These are phyloP conservation scores for Schizosaccharomyces cryophilus DNA, from an alignment of 805 yeast species.

Conservation along the genomic window DNA sequence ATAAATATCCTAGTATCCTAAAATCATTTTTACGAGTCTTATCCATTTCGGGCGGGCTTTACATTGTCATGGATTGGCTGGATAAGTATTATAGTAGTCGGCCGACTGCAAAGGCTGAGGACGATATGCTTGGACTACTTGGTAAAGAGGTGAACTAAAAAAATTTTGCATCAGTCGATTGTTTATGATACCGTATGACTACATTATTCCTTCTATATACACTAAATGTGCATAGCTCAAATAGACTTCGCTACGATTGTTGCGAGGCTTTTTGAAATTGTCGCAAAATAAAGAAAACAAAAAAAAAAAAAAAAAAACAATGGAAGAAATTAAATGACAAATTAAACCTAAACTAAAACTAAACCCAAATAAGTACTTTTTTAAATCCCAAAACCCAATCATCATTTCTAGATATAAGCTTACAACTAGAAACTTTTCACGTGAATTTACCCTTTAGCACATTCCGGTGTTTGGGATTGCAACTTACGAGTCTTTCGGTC, in stretches of 20 bases:
- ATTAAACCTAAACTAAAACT: too few relatives aligned
- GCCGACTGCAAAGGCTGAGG: not conserved
- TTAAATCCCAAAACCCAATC: not conserved
- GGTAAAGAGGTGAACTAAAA: not conserved
- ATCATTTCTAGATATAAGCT: not conserved
- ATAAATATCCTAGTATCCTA: not conserved
- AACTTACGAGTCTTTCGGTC: conserved; percentile 15
- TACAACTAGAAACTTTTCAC: not conserved
- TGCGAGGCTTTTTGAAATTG: too few relatives aligned
- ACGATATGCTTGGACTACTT: not conserved
- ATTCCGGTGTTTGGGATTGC: not conserved
- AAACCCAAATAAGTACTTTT: not conserved
- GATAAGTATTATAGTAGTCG: not conserved
- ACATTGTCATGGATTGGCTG: not conserved
- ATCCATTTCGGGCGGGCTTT: not conserved
- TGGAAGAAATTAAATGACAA: too few relatives aligned
- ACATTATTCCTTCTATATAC: too few relatives aligned
- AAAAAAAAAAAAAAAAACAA: too few relatives aligned
- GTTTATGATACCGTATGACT: too few relatives aligned
- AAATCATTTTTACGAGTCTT: not conserved
- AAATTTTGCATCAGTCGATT: not conserved
- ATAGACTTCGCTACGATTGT: too few relatives aligned
- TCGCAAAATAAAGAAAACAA: too few relatives aligned
- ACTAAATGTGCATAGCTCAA: too few relatives aligned
- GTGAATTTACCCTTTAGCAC: not conserved